phyloP scores from a whole-genome alignment of 768 basidiomycete genomes.

The Lactifluus volemus region DNA sequence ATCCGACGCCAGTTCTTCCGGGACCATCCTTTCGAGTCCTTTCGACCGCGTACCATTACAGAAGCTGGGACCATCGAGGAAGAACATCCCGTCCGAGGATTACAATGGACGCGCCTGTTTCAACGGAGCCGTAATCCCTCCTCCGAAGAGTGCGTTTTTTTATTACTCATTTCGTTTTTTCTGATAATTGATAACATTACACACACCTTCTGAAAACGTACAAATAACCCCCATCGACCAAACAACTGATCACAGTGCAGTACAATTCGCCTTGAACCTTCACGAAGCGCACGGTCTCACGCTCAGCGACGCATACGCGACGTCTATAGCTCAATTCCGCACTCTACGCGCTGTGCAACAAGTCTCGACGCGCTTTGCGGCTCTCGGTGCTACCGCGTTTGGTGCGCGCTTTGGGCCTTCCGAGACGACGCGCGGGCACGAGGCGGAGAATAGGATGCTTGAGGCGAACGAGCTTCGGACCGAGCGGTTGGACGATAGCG shows the following conservation, averaged over 20 bases:
- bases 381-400: slow-evolving; percentile 67
- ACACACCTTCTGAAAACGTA: too few species aligned
- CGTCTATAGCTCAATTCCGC: slow-evolving; percentile 79
- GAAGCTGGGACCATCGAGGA: slow-evolving; percentile 56
- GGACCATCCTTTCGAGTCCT: slow-evolving; percentile 95
- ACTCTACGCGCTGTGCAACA: slow-evolving; percentile 80
- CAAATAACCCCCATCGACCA: too few species aligned
- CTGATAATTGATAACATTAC: neutral
- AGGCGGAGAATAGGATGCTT: slow-evolving; percentile 52
- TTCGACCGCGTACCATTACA: slow-evolving; percentile 67
- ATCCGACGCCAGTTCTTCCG: slow-evolving; percentile 86
- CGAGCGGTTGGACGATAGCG: slow-evolving; percentile 49
- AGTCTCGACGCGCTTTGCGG: slow-evolving; percentile 66
- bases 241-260: slow-evolving; percentile 40
- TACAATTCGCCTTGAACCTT: slow-evolving; percentile 75
- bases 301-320: slow-evolving; percentile 71
- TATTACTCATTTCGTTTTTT: too few species aligned
- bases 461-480: slow-evolving; percentile 48
- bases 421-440: slow-evolving; percentile 52
- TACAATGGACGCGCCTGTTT: slow-evolving; percentile 66
- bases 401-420: slow-evolving; percentile 57
- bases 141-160: slow-evolving; percentile 74
- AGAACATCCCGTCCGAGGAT: slow-evolving; percentile 48
- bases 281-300: slow-evolving; percentile 54
- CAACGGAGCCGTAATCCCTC: slow-evolving; percentile 79